Conservation (phyloP, 371 early-diverging fungal genomes). For the Lichtheimia ornata region DNA sequence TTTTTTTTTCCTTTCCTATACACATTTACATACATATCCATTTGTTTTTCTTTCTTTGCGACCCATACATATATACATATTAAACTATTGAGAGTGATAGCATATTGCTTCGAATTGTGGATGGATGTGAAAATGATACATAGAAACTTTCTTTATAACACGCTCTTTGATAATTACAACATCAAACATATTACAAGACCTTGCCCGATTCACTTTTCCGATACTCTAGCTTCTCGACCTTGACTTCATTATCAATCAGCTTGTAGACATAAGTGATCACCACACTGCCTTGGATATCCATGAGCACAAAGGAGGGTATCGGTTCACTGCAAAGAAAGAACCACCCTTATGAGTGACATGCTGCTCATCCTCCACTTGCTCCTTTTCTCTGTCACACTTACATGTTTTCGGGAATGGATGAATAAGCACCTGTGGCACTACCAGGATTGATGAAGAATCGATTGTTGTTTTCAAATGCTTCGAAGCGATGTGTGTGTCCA, state of each 20-base stretch:
- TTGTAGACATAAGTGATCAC: slow-evolving; percentile 92
- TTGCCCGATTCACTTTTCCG: slow-evolving; percentile 56
- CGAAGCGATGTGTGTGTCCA: slow-evolving; percentile 89
- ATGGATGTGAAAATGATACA: too few species aligned
- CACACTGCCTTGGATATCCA: slow-evolving; percentile 84
- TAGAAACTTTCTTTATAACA: too few species aligned
- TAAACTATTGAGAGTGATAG: too few species aligned
- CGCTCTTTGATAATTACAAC: not conserved
- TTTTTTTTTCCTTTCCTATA: not conserved
- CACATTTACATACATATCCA: too few species aligned
- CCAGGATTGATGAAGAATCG: slow-evolving; percentile 94
- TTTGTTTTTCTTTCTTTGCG: too few species aligned
- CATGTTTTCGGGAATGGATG: slow-evolving; percentile 44
- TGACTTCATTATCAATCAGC: slow-evolving; percentile 86
- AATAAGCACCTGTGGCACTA: slow-evolving; percentile 88
- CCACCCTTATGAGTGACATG: not conserved
- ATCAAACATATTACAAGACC: slow-evolving; percentile 22
- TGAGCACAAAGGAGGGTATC: slow-evolving; percentile 90
- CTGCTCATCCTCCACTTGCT: not conserved
- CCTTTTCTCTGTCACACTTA: slow-evolving; percentile 24
- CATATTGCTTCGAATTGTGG: too few species aligned
- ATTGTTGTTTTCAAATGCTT: slow-evolving; percentile 88
- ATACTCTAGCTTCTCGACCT: slow-evolving; percentile 91
- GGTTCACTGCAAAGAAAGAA: slow-evolving; percentile 40
- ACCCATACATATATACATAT: too few species aligned